Evolutionary conservation across 139 green algal species (phyloP).

Genomic region (Coccomyxa sp.): DNA sequence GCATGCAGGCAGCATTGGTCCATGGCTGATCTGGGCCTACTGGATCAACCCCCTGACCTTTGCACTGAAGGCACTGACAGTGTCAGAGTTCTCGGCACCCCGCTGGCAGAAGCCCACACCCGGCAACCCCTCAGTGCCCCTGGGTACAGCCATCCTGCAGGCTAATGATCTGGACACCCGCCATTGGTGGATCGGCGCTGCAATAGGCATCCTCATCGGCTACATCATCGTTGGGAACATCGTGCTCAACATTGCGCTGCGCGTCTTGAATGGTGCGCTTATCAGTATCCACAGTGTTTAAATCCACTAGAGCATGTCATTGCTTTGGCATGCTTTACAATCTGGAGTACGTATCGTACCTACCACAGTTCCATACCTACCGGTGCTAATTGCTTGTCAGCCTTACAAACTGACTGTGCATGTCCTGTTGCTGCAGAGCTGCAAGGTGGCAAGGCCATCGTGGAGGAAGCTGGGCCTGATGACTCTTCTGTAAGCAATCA

Average conservation of each 20-base stretch:
- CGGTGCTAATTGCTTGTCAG: no score
- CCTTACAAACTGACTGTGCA: no score
- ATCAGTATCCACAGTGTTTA: background rate
- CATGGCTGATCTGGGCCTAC: background rate
- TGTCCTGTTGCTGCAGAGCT: background rate
- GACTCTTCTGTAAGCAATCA: no score
- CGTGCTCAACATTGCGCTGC: background rate
- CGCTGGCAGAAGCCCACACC: background rate
- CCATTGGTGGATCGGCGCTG: background rate
- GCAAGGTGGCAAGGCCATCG: background rate
- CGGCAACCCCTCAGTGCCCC: background rate
- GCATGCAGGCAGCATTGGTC: no score
- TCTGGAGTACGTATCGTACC: no score
- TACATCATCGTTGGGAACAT: conserved; percentile 6
- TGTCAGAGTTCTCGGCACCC: conserved; percentile 42
- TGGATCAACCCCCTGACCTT: conserved; percentile 8
- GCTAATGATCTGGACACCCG: background rate
- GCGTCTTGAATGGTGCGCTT: background rate
- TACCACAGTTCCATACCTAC: no score
- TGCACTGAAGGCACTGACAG: conserved; percentile 9
- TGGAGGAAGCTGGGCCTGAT: background rate
- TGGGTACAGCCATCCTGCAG: background rate
- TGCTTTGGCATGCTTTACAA: no score
- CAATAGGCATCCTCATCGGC: background rate
- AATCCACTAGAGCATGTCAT: no score